Evolutionary conservation across 140 eudicot genomes (phyloP).

Genomic region (Erigeron philadelphicus): DNA sequence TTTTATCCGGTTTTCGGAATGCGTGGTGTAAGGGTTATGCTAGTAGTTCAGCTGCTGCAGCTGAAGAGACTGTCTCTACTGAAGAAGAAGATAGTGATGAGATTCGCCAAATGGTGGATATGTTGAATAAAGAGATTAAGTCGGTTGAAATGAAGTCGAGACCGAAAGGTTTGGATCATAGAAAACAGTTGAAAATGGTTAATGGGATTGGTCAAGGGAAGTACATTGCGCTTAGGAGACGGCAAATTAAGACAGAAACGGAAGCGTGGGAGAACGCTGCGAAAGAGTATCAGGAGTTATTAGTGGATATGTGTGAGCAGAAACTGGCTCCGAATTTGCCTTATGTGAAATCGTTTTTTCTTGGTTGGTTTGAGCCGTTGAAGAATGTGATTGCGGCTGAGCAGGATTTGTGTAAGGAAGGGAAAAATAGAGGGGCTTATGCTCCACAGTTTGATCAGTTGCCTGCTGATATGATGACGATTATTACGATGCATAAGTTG

Average conservation of each 20-base stretch:
- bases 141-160: conserved; percentile 11
- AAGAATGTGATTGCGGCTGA: conserved; percentile 73
- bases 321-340: conserved; percentile 96
- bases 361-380: conserved; percentile 97
- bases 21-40: conserved; percentile 36
- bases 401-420: conserved; percentile 62
- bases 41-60: conserved; percentile 62
- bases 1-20: conserved; percentile 14
- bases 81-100: conserved; percentile 77
- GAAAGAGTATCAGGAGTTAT: conserved; percentile 75
- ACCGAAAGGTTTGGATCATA: not conserved
- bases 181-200: conserved; percentile 36
- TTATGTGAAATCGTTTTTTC: conserved; percentile 80
- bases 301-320: conserved; percentile 86
- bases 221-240: conserved; percentile 45
- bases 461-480: conserved; percentile 95
- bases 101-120: conserved; percentile 49
- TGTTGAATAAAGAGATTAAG: conserved; percentile 35
- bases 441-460: conserved; percentile 66
- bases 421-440: conserved; percentile 49
- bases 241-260: conserved; percentile 83
- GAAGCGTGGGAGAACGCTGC: conserved; percentile 95
- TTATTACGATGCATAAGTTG: conserved; percentile 88
- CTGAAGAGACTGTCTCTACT: conserved; percentile 59
- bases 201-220: conserved; percentile 61